Base-by-base conservation (phyloP, 1,284 basidiomycete genomes). In the Gymnopus androsaceus region DNA sequence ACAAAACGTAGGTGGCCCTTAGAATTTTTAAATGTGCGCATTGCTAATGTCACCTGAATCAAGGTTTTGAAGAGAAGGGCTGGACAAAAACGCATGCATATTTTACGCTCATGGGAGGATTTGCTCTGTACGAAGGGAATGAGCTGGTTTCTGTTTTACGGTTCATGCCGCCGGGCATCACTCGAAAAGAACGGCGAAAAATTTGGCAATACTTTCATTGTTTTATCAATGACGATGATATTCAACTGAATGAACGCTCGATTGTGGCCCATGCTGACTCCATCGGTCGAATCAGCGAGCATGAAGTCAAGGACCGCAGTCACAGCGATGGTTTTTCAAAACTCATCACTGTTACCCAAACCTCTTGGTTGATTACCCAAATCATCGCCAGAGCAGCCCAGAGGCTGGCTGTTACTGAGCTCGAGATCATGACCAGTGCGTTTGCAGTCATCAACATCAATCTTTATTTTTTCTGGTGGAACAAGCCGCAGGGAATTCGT, bases 291-390 rank as follows among this genome's bases (percentile, higher is more conserved):
- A n/a, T n/a, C n/a, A n/a, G n/a, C n/a, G 59, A 65, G 14, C n/a
- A 21, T 42, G 66, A 70, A 21, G 70, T 74, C 53, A 48, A 41
- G 51, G 28, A 42, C 25, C 27, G 21, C 25, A 33, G 28, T 57
- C 69, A 68, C 36, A 61, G 51, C 15, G 51, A 52, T 30, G 28
- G 28, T 3, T 52, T 52, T 14, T n/a, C 25, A 4, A 52, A 52
- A 28, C 37, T 40, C 11, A 7, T 52, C 7, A 30, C 40, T 3
- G 28, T 52, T n/a, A 5, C 27, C 9, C 51, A 52, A 34, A 23
- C 31, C 1, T 15, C 17, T n/a, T 52, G 51, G 51, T 52, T 52
- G 11, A 19, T 52, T 4, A 3, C 44, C 17, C 51, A 52, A 28
- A 33, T 38, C 14, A 33, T 31, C 12, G 51, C 51, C 27, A 38